A percentile compares a stretch with the other conserved stretches of the same genome.
These are phyloP conservation scores for Lentinula raphanica DNA, from an alignment of 768 basidiomycete species.

Conservation along the genomic window DNA sequence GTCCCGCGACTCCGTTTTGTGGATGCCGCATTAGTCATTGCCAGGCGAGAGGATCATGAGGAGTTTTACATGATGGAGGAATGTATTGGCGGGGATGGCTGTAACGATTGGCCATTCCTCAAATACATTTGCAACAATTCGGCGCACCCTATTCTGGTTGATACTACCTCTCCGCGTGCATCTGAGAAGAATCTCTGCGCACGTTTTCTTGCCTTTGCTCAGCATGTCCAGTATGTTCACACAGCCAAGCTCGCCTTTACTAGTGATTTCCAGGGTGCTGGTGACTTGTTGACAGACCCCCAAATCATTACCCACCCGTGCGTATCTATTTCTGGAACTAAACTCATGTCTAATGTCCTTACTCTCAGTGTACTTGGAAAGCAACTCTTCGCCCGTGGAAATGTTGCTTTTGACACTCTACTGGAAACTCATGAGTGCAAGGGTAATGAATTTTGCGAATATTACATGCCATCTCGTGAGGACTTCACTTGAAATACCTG, in stretches of 20 bases:
- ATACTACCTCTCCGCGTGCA: not conserved
- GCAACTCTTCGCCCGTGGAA: not conserved
- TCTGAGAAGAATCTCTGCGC: conserved; percentile 19
- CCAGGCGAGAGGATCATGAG: not conserved
- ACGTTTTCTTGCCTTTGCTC: not conserved
- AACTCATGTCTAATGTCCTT: too few relatives aligned
- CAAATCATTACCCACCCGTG: not conserved
- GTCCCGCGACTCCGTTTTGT: not conserved
- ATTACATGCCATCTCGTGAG: not conserved
- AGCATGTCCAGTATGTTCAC: not conserved
- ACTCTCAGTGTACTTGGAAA: not conserved
- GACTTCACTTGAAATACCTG: not conserved
- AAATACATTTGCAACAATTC: not conserved
- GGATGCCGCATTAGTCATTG: not conserved
- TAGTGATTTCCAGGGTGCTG: not conserved
- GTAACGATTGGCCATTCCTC: not conserved
- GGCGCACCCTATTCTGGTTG: not conserved
- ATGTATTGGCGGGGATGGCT: not conserved
- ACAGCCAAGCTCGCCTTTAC: not conserved
- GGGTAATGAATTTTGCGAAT: not conserved
- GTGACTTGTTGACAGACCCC: not conserved
- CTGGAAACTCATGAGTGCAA: not conserved
- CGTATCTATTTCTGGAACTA: not conserved
- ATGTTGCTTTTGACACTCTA: not conserved
- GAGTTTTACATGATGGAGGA: not conserved